Percentiles rank a stretch among this genome's conserved stretches.
phyloP scores from a whole-genome alignment of 2,329 filamentous ascomycete species.

The Trichoderma citrinoviride region DNA sequence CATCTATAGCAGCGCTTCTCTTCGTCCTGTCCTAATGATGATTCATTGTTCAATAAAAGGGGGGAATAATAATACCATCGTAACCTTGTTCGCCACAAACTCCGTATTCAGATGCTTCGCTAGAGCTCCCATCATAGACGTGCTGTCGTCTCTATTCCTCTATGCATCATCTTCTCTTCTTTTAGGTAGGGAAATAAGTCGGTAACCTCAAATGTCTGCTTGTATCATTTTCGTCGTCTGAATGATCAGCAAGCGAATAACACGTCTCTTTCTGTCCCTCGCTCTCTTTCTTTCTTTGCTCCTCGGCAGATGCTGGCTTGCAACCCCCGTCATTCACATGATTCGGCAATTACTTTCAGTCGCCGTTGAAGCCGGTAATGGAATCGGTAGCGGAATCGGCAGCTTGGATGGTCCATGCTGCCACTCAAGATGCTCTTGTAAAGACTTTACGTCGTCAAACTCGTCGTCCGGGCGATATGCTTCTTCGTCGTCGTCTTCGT shows the following conservation, averaged over 20 bases:
- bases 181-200: not conserved
- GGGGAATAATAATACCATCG: not conserved
- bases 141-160: slow-evolving; percentile 5
- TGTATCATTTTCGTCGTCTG: not conserved
- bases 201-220: not conserved
- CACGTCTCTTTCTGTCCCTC: not conserved
- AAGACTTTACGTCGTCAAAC: slow-evolving; percentile 48
- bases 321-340: slow-evolving; percentile 38
- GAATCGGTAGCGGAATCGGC: slow-evolving; percentile 36
- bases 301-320: not conserved
- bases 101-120: slow-evolving; percentile 18
- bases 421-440: slow-evolving; percentile 58
- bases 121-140: slow-evolving; percentile 3
- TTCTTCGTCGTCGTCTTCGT: slow-evolving; percentile 52
- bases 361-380: slow-evolving; percentile 31
- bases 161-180: not conserved
- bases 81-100: slow-evolving; percentile 18
- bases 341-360: slow-evolving; percentile 38
- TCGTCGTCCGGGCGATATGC: slow-evolving; percentile 48
- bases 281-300: not conserved
- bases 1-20: slow-evolving; percentile 1
- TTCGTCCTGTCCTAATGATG: not conserved
- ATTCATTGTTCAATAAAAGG: not conserved
- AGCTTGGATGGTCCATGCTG: slow-evolving; percentile 44
- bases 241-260: not conserved